Evolutionary conservation across 371 early-diverging fungal species (phyloP).

Genomic region (Syncephalis plumigaleata): DNA sequence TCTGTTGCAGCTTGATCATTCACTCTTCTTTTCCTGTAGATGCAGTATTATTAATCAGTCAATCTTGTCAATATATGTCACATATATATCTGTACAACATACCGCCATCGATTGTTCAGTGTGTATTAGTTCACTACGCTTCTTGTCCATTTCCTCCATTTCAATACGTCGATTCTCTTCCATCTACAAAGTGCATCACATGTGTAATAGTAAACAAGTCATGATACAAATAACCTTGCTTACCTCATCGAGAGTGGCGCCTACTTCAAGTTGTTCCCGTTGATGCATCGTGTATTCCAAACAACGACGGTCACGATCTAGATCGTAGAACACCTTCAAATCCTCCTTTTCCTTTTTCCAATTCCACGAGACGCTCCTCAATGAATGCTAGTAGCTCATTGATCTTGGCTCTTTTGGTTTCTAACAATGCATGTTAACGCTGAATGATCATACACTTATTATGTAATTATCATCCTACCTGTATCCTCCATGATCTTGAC

Average conservation of each 20-base stretch:
- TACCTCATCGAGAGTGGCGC: slow-evolving; percentile 49
- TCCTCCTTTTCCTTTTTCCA: slow-evolving; percentile 92
- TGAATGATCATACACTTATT: too few relatives aligned
- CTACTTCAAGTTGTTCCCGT: slow-evolving; percentile 69
- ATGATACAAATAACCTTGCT: neutral
- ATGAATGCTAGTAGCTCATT: slow-evolving; percentile 74
- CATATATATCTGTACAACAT: neutral
- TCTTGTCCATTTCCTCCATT: slow-evolving; percentile 17
- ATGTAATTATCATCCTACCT: too few relatives aligned
- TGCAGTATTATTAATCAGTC: too few relatives aligned
- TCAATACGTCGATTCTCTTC: slow-evolving; percentile 30
- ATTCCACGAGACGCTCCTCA: slow-evolving; percentile 71
- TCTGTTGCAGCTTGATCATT: slow-evolving; percentile 20
- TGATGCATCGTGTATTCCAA: slow-evolving; percentile 86
- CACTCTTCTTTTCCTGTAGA: slow-evolving; percentile 16
- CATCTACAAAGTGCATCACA: slow-evolving; percentile 11
- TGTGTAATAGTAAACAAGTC: neutral
- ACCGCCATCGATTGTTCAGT: slow-evolving; percentile 4
- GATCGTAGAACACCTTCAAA: slow-evolving; percentile 63
- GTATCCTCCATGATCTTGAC: slow-evolving; percentile 88
- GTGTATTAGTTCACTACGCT: slow-evolving; percentile 11
- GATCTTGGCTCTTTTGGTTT: slow-evolving; percentile 78
- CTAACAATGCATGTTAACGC: too few relatives aligned
- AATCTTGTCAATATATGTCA: neutral
- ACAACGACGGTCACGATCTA: slow-evolving; percentile 72